Conservation (phyloP, 2,329 filamentous ascomycete genomes). For the Stemphylium lycopersici region DNA sequence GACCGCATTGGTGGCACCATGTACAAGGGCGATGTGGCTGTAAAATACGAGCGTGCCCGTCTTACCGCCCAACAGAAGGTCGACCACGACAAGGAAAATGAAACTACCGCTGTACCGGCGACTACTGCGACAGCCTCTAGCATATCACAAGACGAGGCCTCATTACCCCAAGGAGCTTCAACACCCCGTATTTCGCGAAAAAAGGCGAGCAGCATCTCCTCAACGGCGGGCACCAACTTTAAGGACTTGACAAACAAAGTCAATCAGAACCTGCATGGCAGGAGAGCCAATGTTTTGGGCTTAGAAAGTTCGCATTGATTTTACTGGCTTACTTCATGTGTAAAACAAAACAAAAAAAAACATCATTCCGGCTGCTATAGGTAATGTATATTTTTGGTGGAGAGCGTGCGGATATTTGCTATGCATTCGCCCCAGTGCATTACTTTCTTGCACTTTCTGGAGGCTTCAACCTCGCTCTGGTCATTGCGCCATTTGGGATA, state of each 20-base stretch:
- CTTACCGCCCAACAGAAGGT: slow-evolving; percentile 63
- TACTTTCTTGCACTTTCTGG: slow-evolving; percentile 24
- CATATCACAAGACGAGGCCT: slow-evolving; percentile 31
- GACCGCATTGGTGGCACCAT: slow-evolving; percentile 81
- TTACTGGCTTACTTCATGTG: slow-evolving; percentile 10
- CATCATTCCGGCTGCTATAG: slow-evolving; percentile 23
- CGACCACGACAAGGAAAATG: slow-evolving; percentile 55
- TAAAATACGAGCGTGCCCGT: slow-evolving; percentile 64
- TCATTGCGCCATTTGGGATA: slow-evolving; percentile 13
- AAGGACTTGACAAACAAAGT: slow-evolving; percentile 55
- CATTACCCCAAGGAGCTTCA: slow-evolving; percentile 36
- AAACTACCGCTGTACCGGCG: slow-evolving; percentile 19
- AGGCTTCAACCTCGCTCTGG: slow-evolving; percentile 6
- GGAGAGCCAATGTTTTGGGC: slow-evolving; percentile 53
- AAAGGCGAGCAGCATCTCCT: slow-evolving; percentile 48
- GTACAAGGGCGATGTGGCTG: slow-evolving; percentile 71
- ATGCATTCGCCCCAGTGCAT: slow-evolving; percentile 34
- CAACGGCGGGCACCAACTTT: slow-evolving; percentile 49
- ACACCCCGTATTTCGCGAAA: slow-evolving; percentile 52
- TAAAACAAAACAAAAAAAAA: too few relatives aligned
- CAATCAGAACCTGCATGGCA: slow-evolving; percentile 54
- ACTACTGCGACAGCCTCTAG: slow-evolving; percentile 21
- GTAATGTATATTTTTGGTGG: slow-evolving; percentile 44
- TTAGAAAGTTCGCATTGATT: slow-evolving; percentile 51
- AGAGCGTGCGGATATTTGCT: slow-evolving; percentile 15